These are phyloP conservation scores for Tuber indicum DNA, from an alignment of 495 filamentous ascomycete genomes.

Conservation along the genomic window DNA sequence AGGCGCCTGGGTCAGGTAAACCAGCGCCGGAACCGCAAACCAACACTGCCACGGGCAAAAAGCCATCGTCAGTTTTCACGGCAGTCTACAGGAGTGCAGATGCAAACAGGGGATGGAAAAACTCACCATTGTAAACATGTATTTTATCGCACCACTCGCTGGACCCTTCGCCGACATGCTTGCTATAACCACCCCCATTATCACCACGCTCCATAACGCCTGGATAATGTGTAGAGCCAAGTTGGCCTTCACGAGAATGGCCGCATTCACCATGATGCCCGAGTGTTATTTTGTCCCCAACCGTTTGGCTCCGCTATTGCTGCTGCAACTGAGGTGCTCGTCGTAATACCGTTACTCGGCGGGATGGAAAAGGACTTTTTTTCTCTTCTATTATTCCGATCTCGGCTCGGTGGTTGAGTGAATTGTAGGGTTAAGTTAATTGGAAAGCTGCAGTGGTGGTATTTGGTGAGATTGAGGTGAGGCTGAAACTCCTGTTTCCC, in stretches of 20 bases:
- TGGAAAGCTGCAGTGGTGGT: not conserved
- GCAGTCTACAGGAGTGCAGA: not conserved
- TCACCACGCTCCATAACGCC: slow-evolving; percentile 34
- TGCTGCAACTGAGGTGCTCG: slow-evolving; percentile 4
- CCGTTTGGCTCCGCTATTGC: not conserved
- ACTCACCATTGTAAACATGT: slow-evolving; percentile 41
- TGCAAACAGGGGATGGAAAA: not conserved
- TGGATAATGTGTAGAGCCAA: slow-evolving; percentile 32
- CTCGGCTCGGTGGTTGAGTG: not conserved
- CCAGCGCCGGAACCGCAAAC: slow-evolving; percentile 69
- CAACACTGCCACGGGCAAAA: slow-evolving; percentile 59
- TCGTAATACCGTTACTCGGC: not conserved
- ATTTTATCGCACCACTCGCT: slow-evolving; percentile 31
- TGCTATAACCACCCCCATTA: slow-evolving; percentile 36
- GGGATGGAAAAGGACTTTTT: not conserved
- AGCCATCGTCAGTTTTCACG: not conserved
- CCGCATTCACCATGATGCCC: slow-evolving; percentile 34
- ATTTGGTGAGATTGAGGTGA: not conserved
- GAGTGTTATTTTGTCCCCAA: slow-evolving; percentile 3
- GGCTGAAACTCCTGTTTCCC: not conserved
- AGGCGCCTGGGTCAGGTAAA: slow-evolving; percentile 77
- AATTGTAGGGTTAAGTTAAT: not conserved
- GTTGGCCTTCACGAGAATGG: slow-evolving; percentile 26
- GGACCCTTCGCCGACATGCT: slow-evolving; percentile 29
- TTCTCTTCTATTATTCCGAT: not conserved